These are phyloP conservation scores for Pythium diclinum DNA, from an alignment of 352 stramenopile genomes.

Conservation along the genomic window DNA sequence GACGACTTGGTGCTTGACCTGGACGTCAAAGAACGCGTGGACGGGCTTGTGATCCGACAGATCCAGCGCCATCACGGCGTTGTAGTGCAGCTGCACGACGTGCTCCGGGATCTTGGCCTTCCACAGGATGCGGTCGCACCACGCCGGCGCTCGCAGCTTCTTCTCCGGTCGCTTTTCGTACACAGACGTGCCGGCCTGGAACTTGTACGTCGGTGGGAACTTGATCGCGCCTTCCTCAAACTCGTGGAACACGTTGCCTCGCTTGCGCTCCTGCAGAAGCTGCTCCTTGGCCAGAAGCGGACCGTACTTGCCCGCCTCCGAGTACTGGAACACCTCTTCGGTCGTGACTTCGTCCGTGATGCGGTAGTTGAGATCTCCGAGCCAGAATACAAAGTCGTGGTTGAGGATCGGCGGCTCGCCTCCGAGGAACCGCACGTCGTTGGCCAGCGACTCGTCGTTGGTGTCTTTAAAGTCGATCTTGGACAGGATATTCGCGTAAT, in stretches of 20 bases:
- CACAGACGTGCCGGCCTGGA: slow-evolving; percentile 91
- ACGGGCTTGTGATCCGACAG: slow-evolving; percentile 99
- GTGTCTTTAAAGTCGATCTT: slow-evolving; percentile 93
- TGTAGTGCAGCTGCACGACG: slow-evolving; percentile 83
- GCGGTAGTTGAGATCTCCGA: slow-evolving; percentile 91
- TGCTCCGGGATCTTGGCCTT: slow-evolving; percentile 52
- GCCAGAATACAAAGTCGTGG: slow-evolving; percentile 99
- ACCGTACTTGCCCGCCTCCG: slow-evolving; percentile 39
- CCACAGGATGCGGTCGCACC: slow-evolving; percentile 91
- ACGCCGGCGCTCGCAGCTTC: slow-evolving; percentile 97
- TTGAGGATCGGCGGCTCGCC: slow-evolving; percentile 86
- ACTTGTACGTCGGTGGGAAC: slow-evolving; percentile 98
- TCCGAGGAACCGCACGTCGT: slow-evolving; percentile 40
- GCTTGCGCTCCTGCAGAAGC: slow-evolving; percentile 65
- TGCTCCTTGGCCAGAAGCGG: slow-evolving; percentile 54
- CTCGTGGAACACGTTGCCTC: slow-evolving; percentile 75
- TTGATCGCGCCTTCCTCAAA: slow-evolving; percentile 90
- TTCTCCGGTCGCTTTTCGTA: slow-evolving; percentile 99
- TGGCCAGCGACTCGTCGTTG: slow-evolving; percentile 19
- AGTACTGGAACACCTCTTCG: slow-evolving; percentile 69
- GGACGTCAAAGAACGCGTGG: slow-evolving; percentile 88
- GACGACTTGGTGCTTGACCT: slow-evolving; percentile 91
- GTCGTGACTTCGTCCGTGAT: slow-evolving; percentile 76
- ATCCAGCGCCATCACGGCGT: slow-evolving; percentile 85
- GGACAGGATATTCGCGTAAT: slow-evolving; percentile 97